Base-by-base conservation (phyloP, 139 green algal species). In the Zygnema circumcarinatum region DNA sequence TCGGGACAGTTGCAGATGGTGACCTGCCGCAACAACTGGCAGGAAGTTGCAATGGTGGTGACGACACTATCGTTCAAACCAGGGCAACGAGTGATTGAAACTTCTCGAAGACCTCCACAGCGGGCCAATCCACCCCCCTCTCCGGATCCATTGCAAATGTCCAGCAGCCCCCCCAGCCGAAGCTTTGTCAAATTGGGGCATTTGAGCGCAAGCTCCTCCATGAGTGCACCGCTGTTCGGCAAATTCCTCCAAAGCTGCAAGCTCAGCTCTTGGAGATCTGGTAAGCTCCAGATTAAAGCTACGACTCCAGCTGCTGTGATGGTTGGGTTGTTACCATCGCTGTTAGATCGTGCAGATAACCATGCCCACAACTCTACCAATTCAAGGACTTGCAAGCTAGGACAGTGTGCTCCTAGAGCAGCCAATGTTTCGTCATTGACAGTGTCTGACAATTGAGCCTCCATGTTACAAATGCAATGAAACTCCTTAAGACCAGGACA, bases 401-500 rank as follows among this genome's bases (percentile, higher is more conserved):
- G 35, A 0, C 76, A 84, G 11, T 36, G 0, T 36, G 42, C 38
- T 25, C 38, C 76, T 2, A 84, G 39, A 36, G 39, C 76, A 3
- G 31, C 35, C 31, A 84, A 62, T 33, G 36, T 67, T 67, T 62
- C 38, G 29, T 84, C 76, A 3, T 54, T 41, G 21, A 84, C 38
- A 62, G 22, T 62, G 22, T 84, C 76, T 20, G 21, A 11, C 47
- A 84, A 62, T 36, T 36, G 76, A 7, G 76, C 33, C 47, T 84
- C 76, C 33, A 75, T 75, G n/a, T 84, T 29, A 33, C 25, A 33
- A 20, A 84, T 36, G 39, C 76, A 84, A 33, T 62, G 76, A 36
- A 84, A 67, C 47, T 83, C 75, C 32, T 83, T 25, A 7, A 83
- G 75, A 2, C 25, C 3, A 25, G 75, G 75, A 53, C 75, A 83